Evolutionary conservation across 495 filamentous ascomycete genomes (phyloP).

Genomic region (Trichoderma erinaceum): DNA sequence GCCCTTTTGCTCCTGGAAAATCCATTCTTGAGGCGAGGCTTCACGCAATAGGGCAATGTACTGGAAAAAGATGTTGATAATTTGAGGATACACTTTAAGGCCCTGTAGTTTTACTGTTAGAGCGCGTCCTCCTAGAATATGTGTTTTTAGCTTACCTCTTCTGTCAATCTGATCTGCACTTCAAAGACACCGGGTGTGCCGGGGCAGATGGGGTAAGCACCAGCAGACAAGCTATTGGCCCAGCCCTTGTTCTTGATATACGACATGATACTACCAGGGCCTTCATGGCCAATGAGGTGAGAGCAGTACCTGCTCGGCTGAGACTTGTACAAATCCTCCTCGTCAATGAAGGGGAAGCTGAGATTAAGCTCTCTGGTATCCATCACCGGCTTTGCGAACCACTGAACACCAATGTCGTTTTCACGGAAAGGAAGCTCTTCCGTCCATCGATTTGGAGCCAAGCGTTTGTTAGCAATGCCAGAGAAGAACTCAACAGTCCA

Average conservation of each 20-base stretch:
- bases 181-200: slow-evolving; percentile 77
- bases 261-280: slow-evolving; percentile 90
- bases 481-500: slow-evolving; percentile 90
- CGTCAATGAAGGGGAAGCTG: slow-evolving; percentile 83
- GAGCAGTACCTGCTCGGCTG: slow-evolving; percentile 87
- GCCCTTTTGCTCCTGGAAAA: slow-evolving; percentile 83
- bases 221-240: slow-evolving; percentile 83
- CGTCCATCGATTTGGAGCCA: slow-evolving; percentile 77
- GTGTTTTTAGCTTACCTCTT: slow-evolving; percentile 50
- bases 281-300: slow-evolving; percentile 94
- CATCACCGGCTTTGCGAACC: slow-evolving; percentile 96
- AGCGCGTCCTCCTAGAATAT: background rate
- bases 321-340: slow-evolving; percentile 73
- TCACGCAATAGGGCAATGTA: slow-evolving; percentile 87
- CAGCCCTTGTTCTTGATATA: slow-evolving; percentile 94
- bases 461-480: slow-evolving; percentile 74
- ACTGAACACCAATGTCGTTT: slow-evolving; percentile 66
- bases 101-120: slow-evolving; percentile 30
- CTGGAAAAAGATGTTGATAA: slow-evolving; percentile 84
- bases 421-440: slow-evolving; percentile 60
- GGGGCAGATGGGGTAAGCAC: slow-evolving; percentile 68
- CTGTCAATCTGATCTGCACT: slow-evolving; percentile 72
- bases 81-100: slow-evolving; percentile 74
- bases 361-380: slow-evolving; percentile 80
- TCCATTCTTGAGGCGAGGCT: slow-evolving; percentile 80